These are phyloP conservation scores for Camellia sinensis DNA, from an alignment of 148 eudicot genomes.

Conservation along the genomic window DNA sequence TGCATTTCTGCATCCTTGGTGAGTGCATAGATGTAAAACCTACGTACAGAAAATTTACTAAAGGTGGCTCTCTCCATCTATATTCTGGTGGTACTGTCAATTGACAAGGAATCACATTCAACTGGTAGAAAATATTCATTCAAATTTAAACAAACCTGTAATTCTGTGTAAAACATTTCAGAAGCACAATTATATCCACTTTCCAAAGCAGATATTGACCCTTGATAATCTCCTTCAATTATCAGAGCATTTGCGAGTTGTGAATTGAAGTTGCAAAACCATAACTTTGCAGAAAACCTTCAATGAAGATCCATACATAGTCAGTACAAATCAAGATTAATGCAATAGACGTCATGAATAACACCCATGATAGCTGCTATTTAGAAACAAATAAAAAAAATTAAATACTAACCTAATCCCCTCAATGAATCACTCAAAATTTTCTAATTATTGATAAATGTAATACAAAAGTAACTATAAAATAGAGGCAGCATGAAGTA, in stretches of 20 bases:
- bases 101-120: background rate
- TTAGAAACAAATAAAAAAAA: background rate
- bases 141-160: slow-evolving; percentile 63
- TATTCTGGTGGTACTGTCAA: background rate
- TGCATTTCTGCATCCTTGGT: background rate
- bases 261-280: slow-evolving; percentile 94
- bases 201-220: slow-evolving; percentile 66
- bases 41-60: background rate
- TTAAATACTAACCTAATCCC: background rate
- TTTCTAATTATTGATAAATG: background rate
- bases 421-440: background rate
- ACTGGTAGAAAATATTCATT: background rate
- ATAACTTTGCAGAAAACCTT: slow-evolving; percentile 79
- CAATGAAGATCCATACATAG: slow-evolving; percentile 16
- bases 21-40: background rate
- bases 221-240: slow-evolving; percentile 86
- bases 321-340: background rate
- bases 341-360: slow-evolving; percentile 2
- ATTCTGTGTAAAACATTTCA: slow-evolving; percentile 77
- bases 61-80: slow-evolving; percentile 8
- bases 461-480: background rate
- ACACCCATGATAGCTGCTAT: background rate
- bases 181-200: slow-evolving; percentile 61
- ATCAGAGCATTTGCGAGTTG: slow-evolving; percentile 92
- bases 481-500: background rate